phyloP scores from a whole-genome alignment of 805 yeast species.

The Metschnikowia cerradonensis region DNA sequence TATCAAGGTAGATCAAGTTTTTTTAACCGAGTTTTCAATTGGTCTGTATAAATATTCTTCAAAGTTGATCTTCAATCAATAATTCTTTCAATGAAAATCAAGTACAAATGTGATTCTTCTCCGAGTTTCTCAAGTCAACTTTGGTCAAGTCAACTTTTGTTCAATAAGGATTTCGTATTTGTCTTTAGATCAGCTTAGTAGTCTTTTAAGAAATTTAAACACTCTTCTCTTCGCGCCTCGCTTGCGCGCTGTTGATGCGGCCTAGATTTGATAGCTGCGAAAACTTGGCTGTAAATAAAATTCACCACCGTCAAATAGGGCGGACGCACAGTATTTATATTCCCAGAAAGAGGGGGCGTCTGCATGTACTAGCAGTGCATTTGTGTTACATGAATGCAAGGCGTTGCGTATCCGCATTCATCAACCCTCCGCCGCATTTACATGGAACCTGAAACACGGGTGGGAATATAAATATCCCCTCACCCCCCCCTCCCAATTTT shows the following conservation, averaged over 20 bases:
- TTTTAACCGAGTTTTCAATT: no score
- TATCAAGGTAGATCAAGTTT: no score
- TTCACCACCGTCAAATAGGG: neutral
- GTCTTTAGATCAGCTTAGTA: no score
- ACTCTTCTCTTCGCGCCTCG: constrained; percentile 1
- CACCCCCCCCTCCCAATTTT: neutral
- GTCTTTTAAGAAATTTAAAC: neutral
- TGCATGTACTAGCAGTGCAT: neutral
- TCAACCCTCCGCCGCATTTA: neutral
- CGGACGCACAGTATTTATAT: neutral
- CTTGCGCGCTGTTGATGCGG: neutral
- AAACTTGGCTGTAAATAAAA: neutral
- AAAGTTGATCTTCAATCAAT: neutral
- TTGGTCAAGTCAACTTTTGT: no score
- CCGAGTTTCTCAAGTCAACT: no score
- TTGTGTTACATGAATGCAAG: neutral
- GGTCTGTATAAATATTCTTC: no score
- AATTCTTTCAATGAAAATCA: no score
- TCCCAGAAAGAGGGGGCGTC: neutral
- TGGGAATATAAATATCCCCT: neutral
- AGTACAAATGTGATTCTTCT: no score
- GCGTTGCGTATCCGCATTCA: neutral
- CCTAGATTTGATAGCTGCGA: neutral
- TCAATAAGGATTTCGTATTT: no score
- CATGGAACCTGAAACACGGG: neutral